Conservation (phyloP, 73 alveolate genomes). For the Paramecium octaurelia region DNA sequence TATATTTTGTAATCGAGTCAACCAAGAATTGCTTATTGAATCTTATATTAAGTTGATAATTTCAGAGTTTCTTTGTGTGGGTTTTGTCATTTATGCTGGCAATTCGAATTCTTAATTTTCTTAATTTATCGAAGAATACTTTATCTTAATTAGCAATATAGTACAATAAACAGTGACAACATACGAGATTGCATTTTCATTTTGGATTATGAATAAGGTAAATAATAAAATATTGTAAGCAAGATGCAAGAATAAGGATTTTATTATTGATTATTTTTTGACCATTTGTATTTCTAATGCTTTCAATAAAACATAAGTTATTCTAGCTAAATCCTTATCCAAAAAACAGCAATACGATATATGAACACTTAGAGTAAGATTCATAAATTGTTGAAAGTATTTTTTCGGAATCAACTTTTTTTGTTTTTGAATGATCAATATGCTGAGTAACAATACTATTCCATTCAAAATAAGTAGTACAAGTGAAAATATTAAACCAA, state of each 20-base stretch:
- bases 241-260: not conserved
- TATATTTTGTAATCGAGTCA: not conserved
- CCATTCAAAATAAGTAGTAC: not conserved
- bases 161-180: not conserved
- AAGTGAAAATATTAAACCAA: not conserved
- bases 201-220: not conserved
- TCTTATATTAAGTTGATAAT: not conserved
- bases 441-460: not conserved
- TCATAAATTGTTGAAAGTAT: not conserved
- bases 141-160: not conserved
- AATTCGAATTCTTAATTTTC: not conserved
- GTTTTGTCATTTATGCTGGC: not conserved
- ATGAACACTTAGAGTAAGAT: not conserved
- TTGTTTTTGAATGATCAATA: not conserved
- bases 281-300: not conserved
- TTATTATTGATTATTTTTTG: not conserved
- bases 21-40: not conserved
- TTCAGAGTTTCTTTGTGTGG: not conserved
- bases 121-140: not conserved
- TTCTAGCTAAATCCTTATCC: not conserved
- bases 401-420: not conserved
- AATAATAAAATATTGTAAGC: not conserved
- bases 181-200: not conserved
- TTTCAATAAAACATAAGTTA: not conserved
- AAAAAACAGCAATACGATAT: not conserved